Conservation (phyloP, 805 yeast genomes). For the Starmerella bacillaris region DNA sequence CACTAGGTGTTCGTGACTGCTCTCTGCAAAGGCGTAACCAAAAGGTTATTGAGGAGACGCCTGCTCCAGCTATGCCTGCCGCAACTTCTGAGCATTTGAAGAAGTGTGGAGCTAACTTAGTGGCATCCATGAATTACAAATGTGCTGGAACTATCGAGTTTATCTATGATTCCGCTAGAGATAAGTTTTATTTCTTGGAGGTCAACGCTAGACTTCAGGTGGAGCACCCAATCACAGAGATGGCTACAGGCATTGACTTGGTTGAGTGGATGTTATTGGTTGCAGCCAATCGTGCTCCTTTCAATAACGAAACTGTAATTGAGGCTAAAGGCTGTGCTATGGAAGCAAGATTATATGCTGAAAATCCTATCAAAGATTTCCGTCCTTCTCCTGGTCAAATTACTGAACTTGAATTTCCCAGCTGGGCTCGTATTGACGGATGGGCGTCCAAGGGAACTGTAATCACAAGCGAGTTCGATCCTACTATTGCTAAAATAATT, state of each 20-base stretch:
- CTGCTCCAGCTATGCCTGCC: slow-evolving; percentile 85
- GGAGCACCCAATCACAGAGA: slow-evolving; percentile 93
- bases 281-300: slow-evolving; percentile 81
- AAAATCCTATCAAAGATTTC: slow-evolving; percentile 87
- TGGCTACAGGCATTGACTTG: slow-evolving; percentile 83
- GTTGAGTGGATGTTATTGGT: slow-evolving; percentile 93
- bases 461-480: slow-evolving; percentile 85
- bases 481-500: slow-evolving; percentile 87
- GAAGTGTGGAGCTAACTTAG: slow-evolving; percentile 69
- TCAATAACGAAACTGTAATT: slow-evolving; percentile 35
- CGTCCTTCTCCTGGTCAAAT: slow-evolving; percentile 93
- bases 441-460: slow-evolving; percentile 85
- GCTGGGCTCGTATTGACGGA: slow-evolving; percentile 83
- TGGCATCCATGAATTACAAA: slow-evolving; percentile 67
- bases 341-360: slow-evolving; percentile 95
- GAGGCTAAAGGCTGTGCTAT: slow-evolving; percentile 70
- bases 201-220: slow-evolving; percentile 95
- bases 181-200: slow-evolving; percentile 85
- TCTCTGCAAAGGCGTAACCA: slow-evolving; percentile 95
- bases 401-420: slow-evolving; percentile 68
- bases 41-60: slow-evolving; percentile 91
- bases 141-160: slow-evolving; percentile 97
- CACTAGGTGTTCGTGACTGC: slow-evolving; percentile 94
- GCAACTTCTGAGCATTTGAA: slow-evolving; percentile 58
- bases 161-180: slow-evolving; percentile 70